These are phyloP conservation scores for Xylariaceae sp. DNA, from an alignment of 2,329 filamentous ascomycete genomes.

Conservation along the genomic window DNA sequence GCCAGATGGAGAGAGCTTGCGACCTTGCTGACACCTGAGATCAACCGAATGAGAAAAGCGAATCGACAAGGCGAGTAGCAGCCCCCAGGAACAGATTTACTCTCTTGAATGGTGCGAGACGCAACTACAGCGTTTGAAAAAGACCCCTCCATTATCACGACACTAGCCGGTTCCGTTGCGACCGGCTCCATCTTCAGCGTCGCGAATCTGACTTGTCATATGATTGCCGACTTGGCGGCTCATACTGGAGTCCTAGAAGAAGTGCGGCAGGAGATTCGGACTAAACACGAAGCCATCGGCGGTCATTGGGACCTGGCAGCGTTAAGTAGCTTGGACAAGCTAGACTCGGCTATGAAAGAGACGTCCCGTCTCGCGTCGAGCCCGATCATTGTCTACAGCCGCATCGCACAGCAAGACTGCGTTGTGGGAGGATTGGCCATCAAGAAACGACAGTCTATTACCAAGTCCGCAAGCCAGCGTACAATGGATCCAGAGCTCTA, in stretches of 20 bases:
- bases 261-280: constrained; percentile 8
- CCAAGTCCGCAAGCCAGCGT: constrained; percentile 5
- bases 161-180: no score
- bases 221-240: constrained; percentile 6
- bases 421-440: constrained; percentile 3
- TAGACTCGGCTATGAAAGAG: constrained; percentile 18
- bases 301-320: constrained; percentile 9
- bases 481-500: constrained; percentile 6
- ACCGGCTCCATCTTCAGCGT: no score
- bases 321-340: constrained; percentile 11
- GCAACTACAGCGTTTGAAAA: no score
- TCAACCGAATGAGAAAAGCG: not conserved
- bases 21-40: constrained; percentile 3
- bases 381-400: constrained; percentile 13
- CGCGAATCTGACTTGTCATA: no score
- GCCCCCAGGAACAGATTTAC: not conserved
- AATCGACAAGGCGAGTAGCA: not conserved
- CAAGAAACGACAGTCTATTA: constrained; percentile 6
- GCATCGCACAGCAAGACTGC: constrained; percentile 10
- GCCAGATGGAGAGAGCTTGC: constrained; percentile 4
- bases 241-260: constrained; percentile 5
- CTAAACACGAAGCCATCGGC: not conserved
- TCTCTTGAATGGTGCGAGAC: constrained; percentile 15
- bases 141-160: no score
- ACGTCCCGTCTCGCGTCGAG: constrained; percentile 10